These are phyloP conservation scores for Bipolaris cookei DNA, from an alignment of 2,329 filamentous ascomycete species.

Conservation along the genomic window DNA sequence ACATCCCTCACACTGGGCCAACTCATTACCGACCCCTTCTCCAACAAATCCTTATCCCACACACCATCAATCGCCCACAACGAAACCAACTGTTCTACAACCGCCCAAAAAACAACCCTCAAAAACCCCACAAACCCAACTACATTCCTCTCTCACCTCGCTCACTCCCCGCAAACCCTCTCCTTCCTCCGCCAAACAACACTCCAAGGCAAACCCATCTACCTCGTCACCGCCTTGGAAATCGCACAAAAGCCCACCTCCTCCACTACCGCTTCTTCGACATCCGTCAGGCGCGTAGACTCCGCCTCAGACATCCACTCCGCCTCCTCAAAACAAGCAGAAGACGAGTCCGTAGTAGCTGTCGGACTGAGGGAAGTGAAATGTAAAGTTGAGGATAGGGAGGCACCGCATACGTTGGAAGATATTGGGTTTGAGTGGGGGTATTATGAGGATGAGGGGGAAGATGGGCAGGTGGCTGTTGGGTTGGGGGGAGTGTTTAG, in stretches of 20 bases:
- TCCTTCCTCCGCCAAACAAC: conserved; percentile 33
- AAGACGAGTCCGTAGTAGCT: conserved; percentile 24
- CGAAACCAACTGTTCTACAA: conserved; percentile 28
- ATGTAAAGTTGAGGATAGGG: conserved; percentile 8
- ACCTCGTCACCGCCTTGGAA: conserved; percentile 55
- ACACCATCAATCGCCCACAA: conserved; percentile 26
- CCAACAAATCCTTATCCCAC: conserved; percentile 22
- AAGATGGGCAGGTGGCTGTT: too few species aligned
- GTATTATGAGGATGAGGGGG: too few species aligned
- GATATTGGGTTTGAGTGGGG: too few species aligned
- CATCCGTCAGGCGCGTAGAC: conserved; percentile 30
- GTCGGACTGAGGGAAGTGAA: conserved; percentile 37
- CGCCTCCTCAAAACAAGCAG: background rate
- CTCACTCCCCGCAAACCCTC: conserved; percentile 26
- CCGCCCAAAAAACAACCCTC: conserved; percentile 28
- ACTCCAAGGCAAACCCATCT: conserved; percentile 54
- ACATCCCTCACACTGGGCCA: conserved; percentile 36
- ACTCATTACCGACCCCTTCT: conserved; percentile 35
- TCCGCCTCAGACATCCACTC: conserved; percentile 23
- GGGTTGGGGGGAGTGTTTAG: too few species aligned
- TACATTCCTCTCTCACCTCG: conserved; percentile 33
- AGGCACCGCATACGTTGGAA: too few species aligned
- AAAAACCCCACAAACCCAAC: conserved; percentile 21
- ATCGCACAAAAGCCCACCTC: conserved; percentile 49
- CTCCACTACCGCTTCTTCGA: conserved; percentile 7